These are phyloP conservation scores for Fusarium palustre DNA, from an alignment of 2,329 filamentous ascomycete species.

Conservation along the genomic window DNA sequence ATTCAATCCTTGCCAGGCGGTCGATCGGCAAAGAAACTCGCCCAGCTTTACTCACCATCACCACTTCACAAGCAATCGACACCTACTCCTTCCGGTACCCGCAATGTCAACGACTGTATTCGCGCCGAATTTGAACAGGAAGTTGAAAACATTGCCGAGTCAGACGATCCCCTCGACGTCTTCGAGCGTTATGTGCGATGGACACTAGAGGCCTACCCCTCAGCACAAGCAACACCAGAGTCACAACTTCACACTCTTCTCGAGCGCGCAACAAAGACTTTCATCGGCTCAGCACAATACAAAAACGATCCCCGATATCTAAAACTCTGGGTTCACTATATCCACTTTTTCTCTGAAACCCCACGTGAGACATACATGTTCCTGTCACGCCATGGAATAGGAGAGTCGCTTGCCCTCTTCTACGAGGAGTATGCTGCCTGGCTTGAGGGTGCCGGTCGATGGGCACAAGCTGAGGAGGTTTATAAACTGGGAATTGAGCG, in stretches of 20 bases:
- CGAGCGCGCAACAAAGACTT: constrained; percentile 91
- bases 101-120: constrained; percentile 81
- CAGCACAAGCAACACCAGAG: constrained; percentile 88
- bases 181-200: constrained; percentile 98
- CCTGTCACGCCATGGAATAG: constrained; percentile 87
- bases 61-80: constrained; percentile 68
- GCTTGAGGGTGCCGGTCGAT: constrained; percentile 86
- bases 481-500: constrained; percentile 90
- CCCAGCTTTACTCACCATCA: constrained; percentile 79
- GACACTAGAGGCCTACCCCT: constrained; percentile 95
- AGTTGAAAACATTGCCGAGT: constrained; percentile 80
- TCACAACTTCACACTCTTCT: constrained; percentile 91
- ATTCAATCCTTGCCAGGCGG: constrained; percentile 92
- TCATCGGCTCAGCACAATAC: constrained; percentile 87
- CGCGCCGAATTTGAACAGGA: constrained; percentile 89
- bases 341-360: constrained; percentile 91
- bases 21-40: constrained; percentile 89
- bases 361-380: constrained; percentile 94
- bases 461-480: constrained; percentile 93
- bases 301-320: constrained; percentile 95
- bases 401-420: constrained; percentile 87
- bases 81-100: constrained; percentile 77
- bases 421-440: constrained; percentile 98
- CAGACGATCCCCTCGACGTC: constrained; percentile 93
- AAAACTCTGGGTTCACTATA: constrained; percentile 94